Conservation (phyloP, 257 asterid genomes). For the Apocynum venetum region DNA sequence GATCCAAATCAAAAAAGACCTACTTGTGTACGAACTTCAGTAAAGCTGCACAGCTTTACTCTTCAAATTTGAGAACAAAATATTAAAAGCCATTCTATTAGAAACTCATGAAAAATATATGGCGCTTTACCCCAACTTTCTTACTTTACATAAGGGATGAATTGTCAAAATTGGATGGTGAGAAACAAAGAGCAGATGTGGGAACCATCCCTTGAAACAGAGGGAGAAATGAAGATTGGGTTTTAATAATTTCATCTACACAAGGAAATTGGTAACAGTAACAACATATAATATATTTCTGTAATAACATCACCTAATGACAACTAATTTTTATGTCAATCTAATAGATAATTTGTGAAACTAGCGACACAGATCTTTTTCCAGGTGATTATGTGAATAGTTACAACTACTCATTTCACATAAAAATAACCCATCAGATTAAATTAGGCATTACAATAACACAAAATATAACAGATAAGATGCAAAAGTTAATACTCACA, state of each 20-base stretch:
- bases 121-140: neutral
- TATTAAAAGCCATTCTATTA: neutral
- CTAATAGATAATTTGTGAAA: no score
- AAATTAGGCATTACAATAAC: neutral
- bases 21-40: neutral
- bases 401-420: neutral
- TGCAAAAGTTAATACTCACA: slow-evolving; percentile 39
- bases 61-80: neutral
- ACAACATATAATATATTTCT: neutral
- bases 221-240: neutral
- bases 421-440: neutral
- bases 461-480: neutral
- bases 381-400: neutral
- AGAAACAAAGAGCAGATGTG: neutral
- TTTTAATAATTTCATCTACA: neutral
- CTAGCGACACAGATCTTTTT: no score
- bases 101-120: neutral
- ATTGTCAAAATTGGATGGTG: neutral
- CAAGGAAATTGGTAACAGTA: neutral
- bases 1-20: neutral
- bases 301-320: neutral
- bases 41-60: neutral
- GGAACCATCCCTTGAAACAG: neutral
- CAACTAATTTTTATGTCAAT: neutral
- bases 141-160: neutral